phyloP scores from a whole-genome alignment of 2,329 filamentous ascomycete genomes.

The Fusarium metavorans region DNA sequence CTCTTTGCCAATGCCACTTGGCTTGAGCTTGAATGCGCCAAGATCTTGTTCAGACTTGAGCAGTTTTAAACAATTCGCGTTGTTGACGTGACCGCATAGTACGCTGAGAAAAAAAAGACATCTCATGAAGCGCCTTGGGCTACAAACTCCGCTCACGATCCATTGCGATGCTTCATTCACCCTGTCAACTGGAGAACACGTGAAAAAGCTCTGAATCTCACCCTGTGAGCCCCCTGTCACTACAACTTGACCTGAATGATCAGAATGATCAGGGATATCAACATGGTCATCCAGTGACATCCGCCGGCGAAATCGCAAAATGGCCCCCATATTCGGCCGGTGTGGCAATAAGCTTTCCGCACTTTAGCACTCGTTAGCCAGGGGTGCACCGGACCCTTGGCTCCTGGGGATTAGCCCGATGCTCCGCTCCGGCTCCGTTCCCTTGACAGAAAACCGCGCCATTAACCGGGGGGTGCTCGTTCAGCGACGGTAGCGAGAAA shows the following conservation, averaged over 20 bases:
- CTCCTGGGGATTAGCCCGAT: background rate
- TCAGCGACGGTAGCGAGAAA: background rate
- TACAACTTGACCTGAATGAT: background rate
- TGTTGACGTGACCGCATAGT: background rate
- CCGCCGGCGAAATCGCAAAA: background rate
- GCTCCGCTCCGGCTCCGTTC: conserved; percentile 8
- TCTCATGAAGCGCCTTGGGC: background rate
- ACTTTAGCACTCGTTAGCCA: conserved; percentile 3
- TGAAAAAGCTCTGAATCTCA: background rate
- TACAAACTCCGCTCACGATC: background rate
- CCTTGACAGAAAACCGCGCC: conserved; percentile 4
- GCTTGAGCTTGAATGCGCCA: background rate
- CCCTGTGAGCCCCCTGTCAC: background rate
- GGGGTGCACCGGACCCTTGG: background rate
- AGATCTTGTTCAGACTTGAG: background rate
- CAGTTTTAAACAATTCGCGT: background rate
- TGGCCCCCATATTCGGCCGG: background rate
- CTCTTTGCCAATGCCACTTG: background rate
- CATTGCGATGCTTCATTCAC: background rate
- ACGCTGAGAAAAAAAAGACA: background rate
- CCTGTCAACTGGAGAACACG: background rate
- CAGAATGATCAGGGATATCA: background rate
- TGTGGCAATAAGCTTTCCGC: background rate
- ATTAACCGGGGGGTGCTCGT: background rate
- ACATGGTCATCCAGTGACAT: background rate